Percentiles rank a stretch among this genome's conserved stretches.
Evolutionary conservation across 23 red algal species (phyloP).

Genomic region (Gracilaria gracilis): DNA sequence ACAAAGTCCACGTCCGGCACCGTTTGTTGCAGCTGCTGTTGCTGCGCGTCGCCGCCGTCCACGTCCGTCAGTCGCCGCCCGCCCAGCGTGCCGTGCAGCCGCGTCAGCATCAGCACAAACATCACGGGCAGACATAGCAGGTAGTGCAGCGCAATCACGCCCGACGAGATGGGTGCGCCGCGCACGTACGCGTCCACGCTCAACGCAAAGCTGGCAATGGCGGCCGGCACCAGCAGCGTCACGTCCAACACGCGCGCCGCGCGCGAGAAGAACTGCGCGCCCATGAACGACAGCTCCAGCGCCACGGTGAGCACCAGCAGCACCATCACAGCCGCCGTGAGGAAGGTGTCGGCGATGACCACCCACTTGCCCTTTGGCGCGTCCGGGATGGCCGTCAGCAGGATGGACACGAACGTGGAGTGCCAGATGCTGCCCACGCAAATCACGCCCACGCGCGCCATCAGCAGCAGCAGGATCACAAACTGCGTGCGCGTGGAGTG

Average conservation of each 20-base stretch:
- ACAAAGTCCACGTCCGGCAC: conserved; percentile 74
- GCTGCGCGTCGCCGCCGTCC: background rate
- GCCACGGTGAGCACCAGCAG: conserved; percentile 26
- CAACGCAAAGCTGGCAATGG: background rate
- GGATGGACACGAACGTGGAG: background rate
- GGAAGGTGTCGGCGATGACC: conserved; percentile 9
- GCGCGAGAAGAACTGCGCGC: background rate
- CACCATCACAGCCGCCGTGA: background rate
- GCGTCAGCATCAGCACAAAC: conserved; percentile 42
- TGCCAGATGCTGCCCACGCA: conserved; percentile 25
- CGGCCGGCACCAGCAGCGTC: conserved; percentile 26
- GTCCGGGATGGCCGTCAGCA: background rate
- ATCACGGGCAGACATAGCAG: conserved; percentile 19
- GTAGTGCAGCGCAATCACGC: conserved; percentile 42
- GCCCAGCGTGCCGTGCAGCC: conserved; percentile 52
- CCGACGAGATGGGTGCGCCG: background rate
- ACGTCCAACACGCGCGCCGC: conserved; percentile 36
- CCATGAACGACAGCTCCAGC: conserved; percentile 27
- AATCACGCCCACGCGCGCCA: conserved; percentile 40
- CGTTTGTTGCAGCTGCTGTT: background rate
- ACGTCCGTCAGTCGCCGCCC: conserved; percentile 34
- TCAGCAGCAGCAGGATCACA: conserved; percentile 42
- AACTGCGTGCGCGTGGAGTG: conserved; percentile 54
- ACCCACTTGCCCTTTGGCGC: conserved; percentile 1
- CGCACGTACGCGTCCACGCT: background rate